Evolutionary conservation across 441 rosid genomes (phyloP).

Genomic region (Syzygium malaccense): DNA sequence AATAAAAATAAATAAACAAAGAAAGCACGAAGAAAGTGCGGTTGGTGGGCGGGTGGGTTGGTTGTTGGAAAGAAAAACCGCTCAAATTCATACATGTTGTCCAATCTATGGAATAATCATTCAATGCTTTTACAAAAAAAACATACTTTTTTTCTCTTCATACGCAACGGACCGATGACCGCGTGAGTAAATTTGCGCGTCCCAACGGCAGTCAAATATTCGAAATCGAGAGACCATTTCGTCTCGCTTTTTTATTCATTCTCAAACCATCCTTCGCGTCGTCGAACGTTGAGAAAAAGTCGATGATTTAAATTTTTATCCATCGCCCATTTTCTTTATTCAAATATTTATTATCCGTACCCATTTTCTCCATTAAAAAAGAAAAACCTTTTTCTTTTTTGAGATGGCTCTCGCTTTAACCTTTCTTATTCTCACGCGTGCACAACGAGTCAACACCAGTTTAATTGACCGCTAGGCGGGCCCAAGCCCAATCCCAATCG

Average conservation of each 20-base stretch:
- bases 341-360: background rate
- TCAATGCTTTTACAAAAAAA: background rate
- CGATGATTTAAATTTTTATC: background rate
- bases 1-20: background rate
- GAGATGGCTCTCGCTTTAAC: background rate
- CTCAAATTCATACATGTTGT: background rate
- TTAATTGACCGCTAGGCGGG: background rate
- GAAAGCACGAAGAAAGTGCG: background rate
- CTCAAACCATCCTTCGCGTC: background rate
- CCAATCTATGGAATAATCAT: background rate
- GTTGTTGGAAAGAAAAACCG: background rate
- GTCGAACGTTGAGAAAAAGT: background rate
- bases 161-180: accelerated
- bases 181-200: accelerated
- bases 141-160: accelerated
- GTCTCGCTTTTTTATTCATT: background rate
- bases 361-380: background rate
- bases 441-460: background rate
- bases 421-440: too few species aligned
- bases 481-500: background rate
- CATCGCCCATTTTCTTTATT: background rate
- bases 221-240: background rate
- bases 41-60: background rate
- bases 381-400: background rate
- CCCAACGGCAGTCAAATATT: background rate